Conservation (phyloP, 306 rosid genomes). For the Prunus mongolica region DNA sequence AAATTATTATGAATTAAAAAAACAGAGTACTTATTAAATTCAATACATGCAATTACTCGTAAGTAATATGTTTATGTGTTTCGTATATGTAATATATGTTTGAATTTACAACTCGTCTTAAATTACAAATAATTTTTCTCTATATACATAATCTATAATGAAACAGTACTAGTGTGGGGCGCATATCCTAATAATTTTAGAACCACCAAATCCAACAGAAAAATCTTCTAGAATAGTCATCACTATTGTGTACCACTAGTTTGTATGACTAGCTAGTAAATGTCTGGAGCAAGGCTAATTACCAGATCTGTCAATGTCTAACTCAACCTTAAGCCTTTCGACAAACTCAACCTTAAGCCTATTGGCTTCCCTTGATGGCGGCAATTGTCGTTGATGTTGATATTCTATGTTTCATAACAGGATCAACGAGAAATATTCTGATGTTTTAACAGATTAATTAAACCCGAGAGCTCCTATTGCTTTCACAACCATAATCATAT, state of each 20-base stretch:
- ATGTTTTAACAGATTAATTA: neutral
- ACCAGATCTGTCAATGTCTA: neutral
- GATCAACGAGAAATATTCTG: neutral
- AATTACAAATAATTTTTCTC: too few species aligned
- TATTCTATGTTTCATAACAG: neutral
- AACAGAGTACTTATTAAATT: too few species aligned
- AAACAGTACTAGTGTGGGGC: neutral
- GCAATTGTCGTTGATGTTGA: neutral
- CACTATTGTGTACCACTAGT: too few species aligned
- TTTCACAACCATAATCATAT: neutral
- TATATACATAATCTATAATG: too few species aligned
- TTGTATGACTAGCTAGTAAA: too few species aligned
- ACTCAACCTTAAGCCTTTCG: too few species aligned
- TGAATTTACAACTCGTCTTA: too few species aligned
- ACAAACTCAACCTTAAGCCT: too few species aligned
- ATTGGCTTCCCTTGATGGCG: neutral
- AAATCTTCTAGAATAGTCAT: too few species aligned
- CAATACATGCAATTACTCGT: too few species aligned
- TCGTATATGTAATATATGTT: fast-evolving
- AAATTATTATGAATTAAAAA: too few species aligned
- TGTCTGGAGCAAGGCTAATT: neutral
- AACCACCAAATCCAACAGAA: too few species aligned
- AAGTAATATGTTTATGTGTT: fast-evolving
- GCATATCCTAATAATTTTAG: neutral
- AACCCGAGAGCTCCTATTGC: neutral